Percentiles rank a stretch among this genome's conserved stretches.
These are phyloP conservation scores for Cucurbita argyrosperma DNA, from an alignment of 306 rosid species.

Conservation along the genomic window DNA sequence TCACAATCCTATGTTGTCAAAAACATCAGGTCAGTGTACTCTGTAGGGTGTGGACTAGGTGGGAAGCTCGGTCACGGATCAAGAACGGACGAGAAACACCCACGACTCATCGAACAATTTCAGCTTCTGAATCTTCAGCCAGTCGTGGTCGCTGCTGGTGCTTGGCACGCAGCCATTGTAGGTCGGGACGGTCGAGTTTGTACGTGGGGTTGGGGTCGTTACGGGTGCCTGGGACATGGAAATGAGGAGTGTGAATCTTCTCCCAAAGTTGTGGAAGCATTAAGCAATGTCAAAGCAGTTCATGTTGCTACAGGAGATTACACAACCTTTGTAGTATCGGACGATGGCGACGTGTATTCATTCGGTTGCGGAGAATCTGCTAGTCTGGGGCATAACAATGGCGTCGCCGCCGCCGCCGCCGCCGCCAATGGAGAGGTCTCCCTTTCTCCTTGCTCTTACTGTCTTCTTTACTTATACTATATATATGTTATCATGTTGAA, in stretches of 20 bases:
- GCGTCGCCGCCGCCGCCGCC: neutral
- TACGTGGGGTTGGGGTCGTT: conserved; percentile 99
- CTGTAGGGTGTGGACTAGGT: conserved; percentile 96
- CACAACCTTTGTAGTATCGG: conserved; percentile 76
- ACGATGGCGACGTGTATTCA: conserved; percentile 78
- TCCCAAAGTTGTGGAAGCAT: conserved; percentile 76
- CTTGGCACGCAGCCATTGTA: conserved; percentile 98
- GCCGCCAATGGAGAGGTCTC: conserved; percentile 45
- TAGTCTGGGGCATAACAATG: conserved; percentile 75
- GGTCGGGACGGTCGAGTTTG: conserved; percentile 90
- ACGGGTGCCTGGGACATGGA: conserved; percentile 94
- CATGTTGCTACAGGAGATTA: conserved; percentile 92
- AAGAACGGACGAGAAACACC: conserved; percentile 68
- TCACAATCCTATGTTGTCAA: neutral
- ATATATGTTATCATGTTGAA: neutral
- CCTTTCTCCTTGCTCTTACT: conserved; percentile 5
- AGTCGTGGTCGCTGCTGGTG: conserved; percentile 78
- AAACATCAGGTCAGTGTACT: conserved; percentile 69
- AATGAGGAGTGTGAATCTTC: conserved; percentile 75
- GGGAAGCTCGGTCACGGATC: conserved; percentile 93
- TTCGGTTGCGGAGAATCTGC: conserved; percentile 95
- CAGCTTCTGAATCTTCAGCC: conserved; percentile 68
- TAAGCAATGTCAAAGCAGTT: conserved; percentile 60
- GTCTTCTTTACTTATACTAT: neutral
- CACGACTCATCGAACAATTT: conserved; percentile 69